Base-by-base conservation (phyloP, 306 rosid genomes). In the Vachellia collinsii region DNA sequence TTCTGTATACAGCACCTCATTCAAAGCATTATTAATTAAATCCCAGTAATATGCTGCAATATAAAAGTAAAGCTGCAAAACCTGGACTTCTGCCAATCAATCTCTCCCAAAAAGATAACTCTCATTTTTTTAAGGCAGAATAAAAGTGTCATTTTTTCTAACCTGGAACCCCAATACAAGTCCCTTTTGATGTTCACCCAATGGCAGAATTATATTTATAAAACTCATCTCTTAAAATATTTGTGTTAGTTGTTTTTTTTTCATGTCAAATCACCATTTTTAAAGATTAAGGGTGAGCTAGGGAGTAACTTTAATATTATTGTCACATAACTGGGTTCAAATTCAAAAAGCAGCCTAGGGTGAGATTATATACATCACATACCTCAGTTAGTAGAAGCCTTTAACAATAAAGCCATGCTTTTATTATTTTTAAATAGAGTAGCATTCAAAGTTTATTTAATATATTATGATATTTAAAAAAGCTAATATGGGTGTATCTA, bases 161-260 rank as follows among this genome's bases (percentile, higher is more conserved):
- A 92, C 94, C 87, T 87, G 67, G 97, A 91, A 94, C 70, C 88
- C 97, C 97, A 91, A 97, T 94, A 83, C 71, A 80, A 29, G 62
- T 53, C 70, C 77, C 80, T 87, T 83, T 81, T 80, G 75, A 63
- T 74, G 74, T 74, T 83, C 83, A 79, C 65, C 73, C 64, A 59
- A 59, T 22, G 37, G 14, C 7, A 56, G 4, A 20, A n/a, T 20
- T 8, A 9, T 22, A 59, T 59, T 59, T 59, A 58, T 16, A 56
- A 29, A 58, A 58, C 11, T 20, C 13, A 58, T 51, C 22, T 51
- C 59, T 51, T 51, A 17, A 51, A 17, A 5, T 51, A 17, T 51
- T 5, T 51, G 6, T 19, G 9, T 51, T 17, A 51, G 22, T 17
- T 19, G 8, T 51, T 51, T 17, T 46, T 51, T 16, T 17, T 46